Evolutionary conservation across 2,329 filamentous ascomycete genomes (phyloP).

Genomic region (Anisogramma anomala): DNA sequence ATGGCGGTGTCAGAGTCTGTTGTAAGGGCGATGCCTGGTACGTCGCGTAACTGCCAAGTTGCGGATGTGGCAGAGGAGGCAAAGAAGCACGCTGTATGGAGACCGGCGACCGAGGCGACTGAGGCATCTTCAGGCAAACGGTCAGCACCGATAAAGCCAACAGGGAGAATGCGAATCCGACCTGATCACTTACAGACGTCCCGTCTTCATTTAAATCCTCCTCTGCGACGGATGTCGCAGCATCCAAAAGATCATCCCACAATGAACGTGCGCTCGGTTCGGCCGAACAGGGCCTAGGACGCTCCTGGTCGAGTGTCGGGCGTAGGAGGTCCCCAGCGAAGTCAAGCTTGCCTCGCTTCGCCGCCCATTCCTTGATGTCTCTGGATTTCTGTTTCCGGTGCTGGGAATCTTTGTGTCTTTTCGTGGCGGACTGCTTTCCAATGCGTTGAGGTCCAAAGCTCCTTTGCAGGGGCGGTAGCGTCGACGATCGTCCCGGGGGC

Average conservation of each 20-base stretch:
- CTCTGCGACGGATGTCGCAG: slow-evolving; percentile 69
- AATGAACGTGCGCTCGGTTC: slow-evolving; percentile 73
- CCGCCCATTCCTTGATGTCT: slow-evolving; percentile 55
- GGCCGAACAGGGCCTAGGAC: slow-evolving; percentile 68
- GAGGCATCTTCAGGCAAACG: slow-evolving; percentile 29
- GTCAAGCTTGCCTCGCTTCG: slow-evolving; percentile 46
- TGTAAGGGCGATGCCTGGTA: slow-evolving; percentile 88
- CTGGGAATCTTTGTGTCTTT: slow-evolving; percentile 61
- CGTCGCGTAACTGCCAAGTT: slow-evolving; percentile 43
- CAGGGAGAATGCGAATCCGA: slow-evolving; percentile 15
- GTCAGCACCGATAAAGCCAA: slow-evolving; percentile 20
- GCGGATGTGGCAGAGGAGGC: slow-evolving; percentile 41
- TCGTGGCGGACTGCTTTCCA: slow-evolving; percentile 76
- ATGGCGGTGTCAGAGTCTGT: slow-evolving; percentile 77
- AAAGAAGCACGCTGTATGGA: slow-evolving; percentile 51
- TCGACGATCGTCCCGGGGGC: slow-evolving; percentile 77
- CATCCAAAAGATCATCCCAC: slow-evolving; percentile 95
- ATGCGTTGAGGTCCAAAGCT: slow-evolving; percentile 59
- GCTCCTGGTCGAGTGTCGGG: slow-evolving; percentile 48
- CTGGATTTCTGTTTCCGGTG: slow-evolving; percentile 71
- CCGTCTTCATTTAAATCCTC: slow-evolving; percentile 86
- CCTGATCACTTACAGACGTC: slow-evolving; percentile 56
- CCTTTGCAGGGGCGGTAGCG: slow-evolving; percentile 71
- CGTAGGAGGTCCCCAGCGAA: slow-evolving; percentile 45
- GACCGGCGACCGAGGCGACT: slow-evolving; percentile 55